Base-by-base conservation (phyloP, 192 early-diverging fungal genomes). In the Linnemannia hyalina region DNA sequence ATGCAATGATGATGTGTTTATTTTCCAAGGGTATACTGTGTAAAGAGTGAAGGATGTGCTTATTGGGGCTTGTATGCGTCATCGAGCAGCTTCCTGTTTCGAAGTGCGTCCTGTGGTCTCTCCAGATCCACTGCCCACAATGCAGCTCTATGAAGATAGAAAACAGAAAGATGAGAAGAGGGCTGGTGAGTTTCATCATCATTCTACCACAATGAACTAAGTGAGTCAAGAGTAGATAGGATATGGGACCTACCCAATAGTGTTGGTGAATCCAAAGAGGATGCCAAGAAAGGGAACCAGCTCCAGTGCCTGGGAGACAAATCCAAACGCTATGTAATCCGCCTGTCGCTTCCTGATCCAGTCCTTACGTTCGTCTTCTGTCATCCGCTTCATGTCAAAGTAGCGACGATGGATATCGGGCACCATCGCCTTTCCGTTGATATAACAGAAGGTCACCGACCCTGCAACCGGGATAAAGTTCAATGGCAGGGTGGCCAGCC, bases 251-350 rank as follows among this genome's bases (percentile, higher is more conserved):
- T 77, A 82, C 81, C 70, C 81, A 42, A 82, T 82, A 6, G 75
- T 73, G 70, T 82, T 82, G 13, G 81, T 82, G 32, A 82, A 82
- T 13, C 81, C 71, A 74, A 82, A 82, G 47, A 82, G 32, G 38
- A 82, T 69, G n/a, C 81, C 81, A 47, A 82, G 63, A 1, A 82
- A 10, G 20, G 81, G 81, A 6, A 77, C 54, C 52, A 82, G 23
- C 29, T 82, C 81, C 40, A 82, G 54, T 41, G 69, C 81, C 52
- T 82, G 81, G 26, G 52, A 65, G 3, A 77, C 81, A 42, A 82
- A 82, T 36, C 47, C 81, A 44, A 82, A 82, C 2, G 47, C 71
- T 1, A 15, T 54, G 71, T 82, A 82, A 16, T 82, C 46, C 40
- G 41, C 29, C 15, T 82, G 57, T 0, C 70, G 75, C 36, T 20